These are phyloP conservation scores for Pelargonium australe DNA, from an alignment of 441 rosid genomes.

Conservation along the genomic window DNA sequence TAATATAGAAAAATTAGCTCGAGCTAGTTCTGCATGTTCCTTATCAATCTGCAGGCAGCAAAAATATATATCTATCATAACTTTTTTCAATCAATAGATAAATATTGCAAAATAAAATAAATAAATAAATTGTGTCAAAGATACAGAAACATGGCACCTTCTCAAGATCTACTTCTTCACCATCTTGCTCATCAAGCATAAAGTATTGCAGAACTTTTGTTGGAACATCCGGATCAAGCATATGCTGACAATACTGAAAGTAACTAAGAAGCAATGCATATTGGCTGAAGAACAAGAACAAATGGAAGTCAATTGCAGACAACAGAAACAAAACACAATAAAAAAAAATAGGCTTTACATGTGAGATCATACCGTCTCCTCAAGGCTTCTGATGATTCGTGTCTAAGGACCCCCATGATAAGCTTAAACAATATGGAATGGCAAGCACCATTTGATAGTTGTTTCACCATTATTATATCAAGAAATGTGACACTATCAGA, in stretches of 20 bases:
- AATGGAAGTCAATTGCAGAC: slow-evolving; percentile 23
- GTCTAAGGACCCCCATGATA: slow-evolving; percentile 75
- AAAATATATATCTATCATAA: slow-evolving; percentile 12
- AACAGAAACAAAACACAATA: not conserved
- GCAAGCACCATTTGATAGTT: slow-evolving; percentile 89
- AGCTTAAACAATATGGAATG: slow-evolving; percentile 83
- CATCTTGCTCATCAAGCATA: slow-evolving; percentile 73
- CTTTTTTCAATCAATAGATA: slow-evolving; percentile 12
- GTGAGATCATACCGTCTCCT: slow-evolving; percentile 75
- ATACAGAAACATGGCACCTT: slow-evolving; percentile 38
- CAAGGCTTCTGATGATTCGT: slow-evolving; percentile 90
- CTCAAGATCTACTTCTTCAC: slow-evolving; percentile 79
- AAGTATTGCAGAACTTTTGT: slow-evolving; percentile 66
- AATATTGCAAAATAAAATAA: slow-evolving; percentile 3
- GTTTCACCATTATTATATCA: slow-evolving; percentile 75
- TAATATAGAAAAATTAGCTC: slow-evolving; percentile 69
- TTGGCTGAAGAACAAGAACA: slow-evolving; percentile 45
- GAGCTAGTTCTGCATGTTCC: slow-evolving; percentile 88
- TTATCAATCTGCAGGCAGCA: slow-evolving; percentile 58
- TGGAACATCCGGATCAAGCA: slow-evolving; percentile 81
- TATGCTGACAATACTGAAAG: slow-evolving; percentile 93
- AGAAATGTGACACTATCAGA: slow-evolving; percentile 77
- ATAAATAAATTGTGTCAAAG: not conserved
- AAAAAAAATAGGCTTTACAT: slow-evolving; percentile 13
- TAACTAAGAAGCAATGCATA: slow-evolving; percentile 91